These are phyloP conservation scores for Trametes cinnabarina DNA, from an alignment of 768 basidiomycete species.

Conservation along the genomic window DNA sequence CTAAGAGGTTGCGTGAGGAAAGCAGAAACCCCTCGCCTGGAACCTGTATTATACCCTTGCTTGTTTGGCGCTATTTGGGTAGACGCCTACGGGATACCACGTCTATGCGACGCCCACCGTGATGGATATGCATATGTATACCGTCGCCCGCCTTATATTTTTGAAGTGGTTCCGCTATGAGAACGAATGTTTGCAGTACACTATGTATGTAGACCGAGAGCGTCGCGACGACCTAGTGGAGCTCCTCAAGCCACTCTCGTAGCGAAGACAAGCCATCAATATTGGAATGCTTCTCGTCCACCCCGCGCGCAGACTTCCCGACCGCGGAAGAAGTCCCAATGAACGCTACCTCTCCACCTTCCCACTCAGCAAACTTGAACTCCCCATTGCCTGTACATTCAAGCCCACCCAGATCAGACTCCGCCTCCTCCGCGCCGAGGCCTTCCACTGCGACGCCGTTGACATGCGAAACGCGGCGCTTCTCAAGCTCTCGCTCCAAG, in stretches of 20 bases:
- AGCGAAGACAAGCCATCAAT: slow-evolving; percentile 43
- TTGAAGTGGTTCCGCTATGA: too few relatives aligned
- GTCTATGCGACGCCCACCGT: too few relatives aligned
- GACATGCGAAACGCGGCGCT: slow-evolving; percentile 61
- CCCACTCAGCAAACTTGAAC: slow-evolving; percentile 81
- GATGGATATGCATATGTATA: too few relatives aligned
- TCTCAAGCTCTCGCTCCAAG: slow-evolving; percentile 83
- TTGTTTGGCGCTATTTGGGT: slow-evolving; percentile 20
- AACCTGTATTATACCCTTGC: too few relatives aligned
- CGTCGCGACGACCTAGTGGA: too few relatives aligned
- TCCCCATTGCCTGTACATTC: slow-evolving; percentile 57
- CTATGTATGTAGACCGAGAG: too few relatives aligned
- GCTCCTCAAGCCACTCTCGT: slow-evolving; percentile 49
- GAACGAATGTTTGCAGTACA: too few relatives aligned
- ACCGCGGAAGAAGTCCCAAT: slow-evolving; percentile 53
- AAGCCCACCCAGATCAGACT: slow-evolving; percentile 67
- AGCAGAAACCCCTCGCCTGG: neutral
- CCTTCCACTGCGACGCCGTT: slow-evolving; percentile 71
- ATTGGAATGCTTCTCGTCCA: slow-evolving; percentile 34
- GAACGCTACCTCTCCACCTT: slow-evolving; percentile 76
- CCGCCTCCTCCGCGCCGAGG: slow-evolving; percentile 62
- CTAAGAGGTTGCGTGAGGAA: slow-evolving; percentile 59
- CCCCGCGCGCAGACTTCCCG: slow-evolving; percentile 25
- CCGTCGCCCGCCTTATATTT: too few relatives aligned
- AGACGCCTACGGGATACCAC: neutral